phyloP scores from a whole-genome alignment of 148 eudicot genomes.

The Diospyros kaki region DNA sequence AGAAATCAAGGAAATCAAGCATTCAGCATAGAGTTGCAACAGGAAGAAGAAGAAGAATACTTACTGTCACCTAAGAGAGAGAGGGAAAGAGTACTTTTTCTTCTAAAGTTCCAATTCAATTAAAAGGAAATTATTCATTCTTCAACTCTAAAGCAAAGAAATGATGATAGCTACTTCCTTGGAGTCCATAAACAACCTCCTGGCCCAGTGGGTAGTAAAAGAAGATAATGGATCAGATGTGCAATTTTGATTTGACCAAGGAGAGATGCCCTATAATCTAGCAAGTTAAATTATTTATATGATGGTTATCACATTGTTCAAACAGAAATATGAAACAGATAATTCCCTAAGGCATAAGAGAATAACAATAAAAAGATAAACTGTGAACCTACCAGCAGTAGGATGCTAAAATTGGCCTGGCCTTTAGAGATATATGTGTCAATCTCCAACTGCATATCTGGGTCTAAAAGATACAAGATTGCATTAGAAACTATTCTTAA shows the following conservation, averaged over 20 bases:
- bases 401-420: conserved; percentile 60
- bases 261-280: neutral
- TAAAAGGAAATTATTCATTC: neutral
- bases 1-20: neutral
- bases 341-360: neutral
- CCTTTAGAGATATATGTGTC: conserved; percentile 58
- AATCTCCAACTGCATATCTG: conserved; percentile 85
- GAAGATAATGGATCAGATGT: neutral
- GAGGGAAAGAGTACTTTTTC: neutral
- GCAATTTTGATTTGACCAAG: neutral
- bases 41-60: conserved; percentile 3
- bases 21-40: neutral
- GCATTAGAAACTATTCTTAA: conserved; percentile 7
- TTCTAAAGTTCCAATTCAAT: too few species aligned
- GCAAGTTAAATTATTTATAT: neutral
- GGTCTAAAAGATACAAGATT: conserved; percentile 47
- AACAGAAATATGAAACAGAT: neutral
- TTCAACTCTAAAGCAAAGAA: too few species aligned
- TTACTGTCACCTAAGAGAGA: neutral
- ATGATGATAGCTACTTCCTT: too few species aligned
- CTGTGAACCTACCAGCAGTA: conserved; percentile 54
- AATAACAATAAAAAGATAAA: neutral
- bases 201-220: neutral
- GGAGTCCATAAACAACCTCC: neutral
- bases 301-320: neutral